Evolutionary conservation across 345 rosid species (phyloP).

Genomic region (Euphorbia lathyris): DNA sequence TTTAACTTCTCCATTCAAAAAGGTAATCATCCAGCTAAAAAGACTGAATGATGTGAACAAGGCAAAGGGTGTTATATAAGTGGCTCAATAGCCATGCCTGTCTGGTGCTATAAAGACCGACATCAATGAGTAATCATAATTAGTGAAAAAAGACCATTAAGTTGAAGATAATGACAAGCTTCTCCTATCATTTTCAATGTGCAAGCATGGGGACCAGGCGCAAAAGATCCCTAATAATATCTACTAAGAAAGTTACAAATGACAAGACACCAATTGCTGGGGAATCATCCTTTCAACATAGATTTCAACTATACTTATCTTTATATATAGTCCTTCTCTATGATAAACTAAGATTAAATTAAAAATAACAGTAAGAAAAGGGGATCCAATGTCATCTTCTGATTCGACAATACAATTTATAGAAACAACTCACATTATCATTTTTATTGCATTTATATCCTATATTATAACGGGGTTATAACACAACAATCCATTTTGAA

Average conservation of each 20-base stretch:
- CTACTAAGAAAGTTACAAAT: constrained; percentile 2
- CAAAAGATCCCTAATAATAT: constrained; percentile 16
- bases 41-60: constrained; percentile 1
- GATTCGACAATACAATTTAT: no score
- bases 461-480: no score
- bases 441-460: no score
- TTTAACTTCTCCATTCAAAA: not conserved
- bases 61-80: constrained; percentile 1
- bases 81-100: constrained; percentile 11
- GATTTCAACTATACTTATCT: no score
- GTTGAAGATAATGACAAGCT: constrained; percentile 24
- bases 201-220: constrained; percentile 18
- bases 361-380: no score
- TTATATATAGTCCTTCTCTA: no score
- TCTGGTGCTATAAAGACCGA: constrained; percentile 14
- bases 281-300: not conserved
- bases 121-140: constrained; percentile 2
- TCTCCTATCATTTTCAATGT: constrained; percentile 14
- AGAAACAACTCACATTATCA: no score
- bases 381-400: no score
- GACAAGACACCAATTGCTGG: not conserved
- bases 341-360: no score
- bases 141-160: constrained; percentile 7
- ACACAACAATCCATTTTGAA: no score
- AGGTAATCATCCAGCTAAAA: not conserved